Evolutionary conservation across 1,284 basidiomycete genomes (phyloP).

Genomic region (Exobasidium rhododendri): DNA sequence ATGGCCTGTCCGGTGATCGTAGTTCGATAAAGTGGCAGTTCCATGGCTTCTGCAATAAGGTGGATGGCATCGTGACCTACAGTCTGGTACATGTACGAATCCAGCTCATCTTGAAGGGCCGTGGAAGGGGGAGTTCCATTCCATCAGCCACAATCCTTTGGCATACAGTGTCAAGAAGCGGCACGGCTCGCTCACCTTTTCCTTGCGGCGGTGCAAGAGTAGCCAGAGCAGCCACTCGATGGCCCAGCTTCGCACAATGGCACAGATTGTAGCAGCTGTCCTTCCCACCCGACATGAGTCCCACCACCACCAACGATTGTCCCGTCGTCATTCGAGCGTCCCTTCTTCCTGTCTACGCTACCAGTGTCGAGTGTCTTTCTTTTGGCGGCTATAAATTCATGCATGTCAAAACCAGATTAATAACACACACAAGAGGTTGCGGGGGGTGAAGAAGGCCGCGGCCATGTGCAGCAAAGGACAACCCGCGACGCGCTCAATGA

Average conservation of each 20-base stretch:
- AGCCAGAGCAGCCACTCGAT: constrained; percentile 70
- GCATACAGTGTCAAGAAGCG: background rate
- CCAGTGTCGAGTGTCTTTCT: no score
- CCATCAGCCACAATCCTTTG: background rate
- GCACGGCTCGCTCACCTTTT: constrained; percentile 7
- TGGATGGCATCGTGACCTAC: constrained; percentile 93
- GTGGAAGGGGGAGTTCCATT: no score
- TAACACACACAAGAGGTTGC: no score
- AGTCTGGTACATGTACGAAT: constrained; percentile 98
- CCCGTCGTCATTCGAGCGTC: background rate
- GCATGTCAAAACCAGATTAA: no score
- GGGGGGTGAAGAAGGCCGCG: no score
- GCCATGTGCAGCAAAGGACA: no score
- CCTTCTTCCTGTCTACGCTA: no score
- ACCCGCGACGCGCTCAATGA: no score
- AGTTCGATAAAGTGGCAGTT: constrained; percentile 77
- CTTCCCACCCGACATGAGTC: constrained; percentile 92
- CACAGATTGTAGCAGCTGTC: constrained; percentile 95
- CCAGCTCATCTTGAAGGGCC: constrained; percentile 99
- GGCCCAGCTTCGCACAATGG: constrained; percentile 81
- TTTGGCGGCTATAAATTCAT: no score
- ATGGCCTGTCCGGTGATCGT: constrained; percentile 78
- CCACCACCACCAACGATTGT: constrained; percentile 80
- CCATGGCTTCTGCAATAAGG: constrained; percentile 77
- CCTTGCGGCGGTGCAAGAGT: constrained; percentile 13